These are phyloP conservation scores for Aspergillus persii DNA, from an alignment of 2,329 filamentous ascomycete genomes.

Conservation along the genomic window DNA sequence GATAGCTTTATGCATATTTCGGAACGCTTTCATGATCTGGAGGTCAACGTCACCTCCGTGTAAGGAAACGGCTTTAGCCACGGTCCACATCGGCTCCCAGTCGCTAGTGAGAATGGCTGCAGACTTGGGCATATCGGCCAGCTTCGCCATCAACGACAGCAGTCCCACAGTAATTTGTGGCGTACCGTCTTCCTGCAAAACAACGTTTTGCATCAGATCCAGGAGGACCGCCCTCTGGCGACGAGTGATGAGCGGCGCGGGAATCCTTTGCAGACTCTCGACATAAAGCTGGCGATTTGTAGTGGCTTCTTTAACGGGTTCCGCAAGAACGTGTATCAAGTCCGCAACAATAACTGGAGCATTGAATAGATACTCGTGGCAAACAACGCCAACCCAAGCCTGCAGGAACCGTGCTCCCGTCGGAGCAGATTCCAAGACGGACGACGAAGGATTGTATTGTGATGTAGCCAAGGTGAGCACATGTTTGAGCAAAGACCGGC, in stretches of 20 bases:
- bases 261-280: slow-evolving; percentile 37
- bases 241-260: slow-evolving; percentile 36
- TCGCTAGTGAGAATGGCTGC: slow-evolving; percentile 35
- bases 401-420: slow-evolving; percentile 33
- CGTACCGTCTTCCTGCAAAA: slow-evolving; percentile 28
- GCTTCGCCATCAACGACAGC: slow-evolving; percentile 39
- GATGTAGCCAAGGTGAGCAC: slow-evolving; percentile 32
- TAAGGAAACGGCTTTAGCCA: slow-evolving; percentile 34
- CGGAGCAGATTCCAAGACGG: slow-evolving; percentile 25
- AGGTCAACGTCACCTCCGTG: slow-evolving; percentile 32
- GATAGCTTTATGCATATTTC: slow-evolving; percentile 35
- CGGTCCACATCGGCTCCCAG: slow-evolving; percentile 36
- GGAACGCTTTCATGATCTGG: slow-evolving; percentile 37
- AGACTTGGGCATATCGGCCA: slow-evolving; percentile 41
- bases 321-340: slow-evolving; percentile 33
- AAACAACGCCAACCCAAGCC: slow-evolving; percentile 38
- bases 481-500: slow-evolving; percentile 32
- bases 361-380: slow-evolving; percentile 40
- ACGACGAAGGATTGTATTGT: slow-evolving; percentile 25
- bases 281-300: slow-evolving; percentile 30
- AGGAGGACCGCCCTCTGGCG: slow-evolving; percentile 34
- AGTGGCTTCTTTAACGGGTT: slow-evolving; percentile 30
- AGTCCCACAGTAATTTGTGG: slow-evolving; percentile 31
- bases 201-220: slow-evolving; percentile 33
- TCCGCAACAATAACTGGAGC: slow-evolving; percentile 34